Base-by-base conservation (phyloP, 129 eudicot genomes). In the Helichrysum umbraculigerum region DNA sequence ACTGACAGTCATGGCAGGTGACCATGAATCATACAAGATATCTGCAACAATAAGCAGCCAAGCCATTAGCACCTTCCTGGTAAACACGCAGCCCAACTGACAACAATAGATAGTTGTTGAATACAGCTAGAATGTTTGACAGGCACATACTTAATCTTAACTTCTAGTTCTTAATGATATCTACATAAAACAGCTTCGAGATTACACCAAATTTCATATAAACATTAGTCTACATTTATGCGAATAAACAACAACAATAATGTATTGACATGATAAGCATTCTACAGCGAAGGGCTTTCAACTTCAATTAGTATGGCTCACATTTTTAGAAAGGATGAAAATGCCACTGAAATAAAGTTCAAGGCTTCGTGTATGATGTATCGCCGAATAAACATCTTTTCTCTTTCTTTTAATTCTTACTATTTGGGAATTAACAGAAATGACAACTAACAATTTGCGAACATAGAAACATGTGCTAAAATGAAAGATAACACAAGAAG, bases 1-100 rank as follows among this genome's bases (percentile, higher is more conserved):
- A 74, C 92, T 90, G 28, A 90, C 96, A 6, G 92, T 87, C 96
- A 90, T 90, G 15, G 96, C 96, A 33, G 96, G 96, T 62, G 96
- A 90, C 96, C 96, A 90, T 3, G 96, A 87, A 82, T 90, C 96
- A 69, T 90, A 90, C 82, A 90, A 82, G 61, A 90, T 90, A 84
- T 90, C 96, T 90, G 96, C 72, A 77, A 39, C 57, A 41, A 19
- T 32, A 57, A 19, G 58, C 6, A 59, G 35, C 68, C n/a, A 73
- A 77, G 19, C 29, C 30, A 44, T 17, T 33, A 63, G 29, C 76
- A 19, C 4, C 8, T 12, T 62, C 60, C 4, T 12, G 60, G 60
- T 54, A 54, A 57, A 57, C 12, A 57, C 20, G 29, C 29, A 57
- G 62, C 20, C 28, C 12, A 19, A 57, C 19, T 54, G 20, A 57